phyloP scores from a whole-genome alignment of 2,329 filamentous ascomycete species.

The Endoconidiophora polonica region DNA sequence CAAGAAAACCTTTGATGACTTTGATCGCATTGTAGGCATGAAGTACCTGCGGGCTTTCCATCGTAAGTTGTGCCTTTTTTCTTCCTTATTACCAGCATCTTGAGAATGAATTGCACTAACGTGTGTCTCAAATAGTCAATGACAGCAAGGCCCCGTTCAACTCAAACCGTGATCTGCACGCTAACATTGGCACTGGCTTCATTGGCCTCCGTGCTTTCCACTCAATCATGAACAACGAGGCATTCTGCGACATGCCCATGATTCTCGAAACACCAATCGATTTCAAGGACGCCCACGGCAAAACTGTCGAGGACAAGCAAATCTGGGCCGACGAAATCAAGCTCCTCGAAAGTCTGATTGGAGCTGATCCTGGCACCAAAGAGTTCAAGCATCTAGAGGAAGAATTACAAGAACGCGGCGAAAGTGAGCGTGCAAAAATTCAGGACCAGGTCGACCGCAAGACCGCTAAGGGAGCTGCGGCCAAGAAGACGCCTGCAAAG shows the following conservation, averaged over 20 bases:
- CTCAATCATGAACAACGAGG: conserved; percentile 67
- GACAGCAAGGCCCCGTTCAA: conserved; percentile 82
- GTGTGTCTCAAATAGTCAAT: conserved; percentile 43
- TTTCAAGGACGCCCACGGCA: conserved; percentile 45
- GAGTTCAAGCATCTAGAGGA: conserved; percentile 53
- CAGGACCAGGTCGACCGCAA: conserved; percentile 68
- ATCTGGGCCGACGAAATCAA: conserved; percentile 94
- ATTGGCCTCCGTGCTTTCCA: conserved; percentile 82
- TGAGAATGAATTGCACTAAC: neutral
- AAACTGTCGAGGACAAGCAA: conserved; percentile 56
- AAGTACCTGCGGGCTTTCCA: conserved; percentile 74
- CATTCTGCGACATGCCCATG: conserved; percentile 69
- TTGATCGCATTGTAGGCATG: conserved; percentile 61
- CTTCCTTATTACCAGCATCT: neutral
- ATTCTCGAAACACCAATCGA: conserved; percentile 94
- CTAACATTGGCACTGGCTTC: conserved; percentile 92
- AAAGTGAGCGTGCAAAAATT: conserved; percentile 54
- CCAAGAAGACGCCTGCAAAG: conserved; percentile 19
- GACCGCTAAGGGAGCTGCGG: conserved; percentile 37
- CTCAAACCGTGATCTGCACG: conserved; percentile 76
- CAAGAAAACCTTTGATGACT: conserved; percentile 52
- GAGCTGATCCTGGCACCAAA: conserved; percentile 58
- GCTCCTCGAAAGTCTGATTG: conserved; percentile 73
- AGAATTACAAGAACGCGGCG: conserved; percentile 50
- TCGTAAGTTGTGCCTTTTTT: conserved; percentile 19